Percentiles rank a stretch among this genome's conserved stretches.
Conservation (phyloP, 225 moss, liverwort and hornwort species). For the Neckera pumila region DNA sequence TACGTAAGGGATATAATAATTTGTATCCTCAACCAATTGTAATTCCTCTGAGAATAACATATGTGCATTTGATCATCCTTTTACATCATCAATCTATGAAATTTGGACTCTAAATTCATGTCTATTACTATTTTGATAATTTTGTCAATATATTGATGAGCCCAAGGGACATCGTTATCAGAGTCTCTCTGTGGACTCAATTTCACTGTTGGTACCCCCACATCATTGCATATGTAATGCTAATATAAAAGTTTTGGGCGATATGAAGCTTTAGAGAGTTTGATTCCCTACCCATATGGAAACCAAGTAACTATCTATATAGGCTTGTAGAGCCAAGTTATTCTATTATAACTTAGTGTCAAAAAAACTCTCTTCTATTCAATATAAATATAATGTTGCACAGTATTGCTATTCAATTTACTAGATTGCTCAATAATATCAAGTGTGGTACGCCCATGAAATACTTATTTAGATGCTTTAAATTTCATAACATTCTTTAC, state of each 20-base stretch:
- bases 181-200: accelerated
- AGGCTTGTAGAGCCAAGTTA: accelerated
- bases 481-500: not conserved
- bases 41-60: accelerated
- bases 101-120: no score
- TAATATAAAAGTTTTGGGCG: not conserved
- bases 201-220: not conserved
- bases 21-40: not conserved
- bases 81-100: not conserved
- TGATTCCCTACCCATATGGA: accelerated
- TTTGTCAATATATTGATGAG: no score
- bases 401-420: accelerated
- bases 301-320: accelerated
- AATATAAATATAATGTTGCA: no score
- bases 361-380: accelerated
- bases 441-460: accelerated
- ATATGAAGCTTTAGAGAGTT: not conserved
- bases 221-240: accelerated
- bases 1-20: not conserved
- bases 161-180: accelerated
- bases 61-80: no score
- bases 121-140: no score
- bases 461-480: not conserved
- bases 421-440: accelerated
- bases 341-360: not conserved